These are phyloP conservation scores for Cinnamomum chago DNA, from an alignment of 164 flowering plant species.

Conservation along the genomic window DNA sequence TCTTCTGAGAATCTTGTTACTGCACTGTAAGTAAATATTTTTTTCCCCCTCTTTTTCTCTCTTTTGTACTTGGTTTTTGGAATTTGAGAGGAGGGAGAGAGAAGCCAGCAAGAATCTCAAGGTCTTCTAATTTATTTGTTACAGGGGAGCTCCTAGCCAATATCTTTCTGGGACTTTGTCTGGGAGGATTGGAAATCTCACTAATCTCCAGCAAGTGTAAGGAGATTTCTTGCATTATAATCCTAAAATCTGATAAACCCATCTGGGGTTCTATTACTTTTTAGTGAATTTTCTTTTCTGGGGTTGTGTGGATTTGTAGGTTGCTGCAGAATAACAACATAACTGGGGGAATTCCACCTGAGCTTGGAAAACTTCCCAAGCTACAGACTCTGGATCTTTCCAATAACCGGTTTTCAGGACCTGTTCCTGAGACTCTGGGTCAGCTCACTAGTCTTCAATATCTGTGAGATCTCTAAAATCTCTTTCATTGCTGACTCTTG, in stretches of 20 bases:
- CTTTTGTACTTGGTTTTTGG: neutral
- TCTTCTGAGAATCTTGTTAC: constrained; percentile 73
- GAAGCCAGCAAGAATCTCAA: neutral
- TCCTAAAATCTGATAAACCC: constrained; percentile 5
- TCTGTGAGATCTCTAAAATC: constrained; percentile 44
- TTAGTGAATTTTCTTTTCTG: neutral
- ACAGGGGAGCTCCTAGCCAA: constrained; percentile 93
- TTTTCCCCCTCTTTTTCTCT: neutral
- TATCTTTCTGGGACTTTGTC: constrained; percentile 78
- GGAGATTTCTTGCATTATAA: constrained; percentile 16
- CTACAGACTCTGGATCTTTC: constrained; percentile 91
- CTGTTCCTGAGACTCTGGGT: constrained; percentile 55
- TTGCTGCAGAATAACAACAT: constrained; percentile 87
- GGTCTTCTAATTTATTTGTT: constrained; percentile 5
- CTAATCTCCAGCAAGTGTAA: constrained; percentile 89
- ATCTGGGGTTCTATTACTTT: neutral
- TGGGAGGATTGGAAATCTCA: constrained; percentile 63
- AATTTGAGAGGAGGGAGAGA: neutral
- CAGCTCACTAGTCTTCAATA: constrained; percentile 66
- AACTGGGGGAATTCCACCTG: constrained; percentile 70
- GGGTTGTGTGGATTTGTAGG: constrained; percentile 32
- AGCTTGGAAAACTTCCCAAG: constrained; percentile 58
- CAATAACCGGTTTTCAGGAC: constrained; percentile 57
- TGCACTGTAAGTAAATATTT: constrained; percentile 48
- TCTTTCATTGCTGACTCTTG: constrained; percentile 6